Evolutionary conservation across 2,329 filamentous ascomycete genomes (phyloP).

Genomic region (Dothideomycetes sp.): DNA sequence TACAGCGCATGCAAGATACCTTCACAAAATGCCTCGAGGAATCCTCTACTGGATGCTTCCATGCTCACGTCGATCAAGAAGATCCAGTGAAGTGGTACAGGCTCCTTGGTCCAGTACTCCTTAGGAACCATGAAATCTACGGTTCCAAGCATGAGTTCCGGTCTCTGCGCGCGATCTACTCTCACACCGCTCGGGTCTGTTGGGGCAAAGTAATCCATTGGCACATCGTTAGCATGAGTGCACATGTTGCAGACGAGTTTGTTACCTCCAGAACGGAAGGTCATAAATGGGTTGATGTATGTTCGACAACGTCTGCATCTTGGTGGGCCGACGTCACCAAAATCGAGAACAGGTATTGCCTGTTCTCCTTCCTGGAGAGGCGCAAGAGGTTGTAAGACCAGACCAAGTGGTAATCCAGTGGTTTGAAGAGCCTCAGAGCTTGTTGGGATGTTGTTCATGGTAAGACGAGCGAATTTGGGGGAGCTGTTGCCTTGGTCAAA

Average conservation of each 20-base stretch:
- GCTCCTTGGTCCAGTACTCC: conserved; percentile 96
- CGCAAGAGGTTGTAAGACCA: conserved; percentile 82
- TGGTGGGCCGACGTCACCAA: conserved; percentile 82
- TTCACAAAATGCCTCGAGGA: conserved; percentile 80
- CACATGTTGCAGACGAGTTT: conserved; percentile 98
- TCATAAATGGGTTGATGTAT: conserved; percentile 99
- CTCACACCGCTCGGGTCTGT: conserved; percentile 79
- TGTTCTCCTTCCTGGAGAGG: conserved; percentile 74
- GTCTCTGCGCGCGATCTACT: conserved; percentile 78
- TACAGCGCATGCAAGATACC: conserved; percentile 82
- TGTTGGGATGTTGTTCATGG: conserved; percentile 85
- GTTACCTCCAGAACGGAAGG: conserved; percentile 85
- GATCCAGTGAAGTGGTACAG: conserved; percentile 75
- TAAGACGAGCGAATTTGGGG: conserved; percentile 84
- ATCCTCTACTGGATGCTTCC: conserved; percentile 83
- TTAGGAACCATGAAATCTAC: conserved; percentile 96
- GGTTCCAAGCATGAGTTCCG: conserved; percentile 82
- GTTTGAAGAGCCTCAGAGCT: conserved; percentile 68
- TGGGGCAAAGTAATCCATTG: conserved; percentile 85
- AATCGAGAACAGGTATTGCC: conserved; percentile 85
- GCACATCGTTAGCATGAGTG: conserved; percentile 90
- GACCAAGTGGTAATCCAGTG: conserved; percentile 76
- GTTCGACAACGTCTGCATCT: conserved; percentile 86
- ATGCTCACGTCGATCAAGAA: conserved; percentile 92
- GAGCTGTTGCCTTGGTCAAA: conserved; percentile 95